Evolutionary conservation across 116 monocot species (phyloP).

Genomic region (Iris pallida): DNA sequence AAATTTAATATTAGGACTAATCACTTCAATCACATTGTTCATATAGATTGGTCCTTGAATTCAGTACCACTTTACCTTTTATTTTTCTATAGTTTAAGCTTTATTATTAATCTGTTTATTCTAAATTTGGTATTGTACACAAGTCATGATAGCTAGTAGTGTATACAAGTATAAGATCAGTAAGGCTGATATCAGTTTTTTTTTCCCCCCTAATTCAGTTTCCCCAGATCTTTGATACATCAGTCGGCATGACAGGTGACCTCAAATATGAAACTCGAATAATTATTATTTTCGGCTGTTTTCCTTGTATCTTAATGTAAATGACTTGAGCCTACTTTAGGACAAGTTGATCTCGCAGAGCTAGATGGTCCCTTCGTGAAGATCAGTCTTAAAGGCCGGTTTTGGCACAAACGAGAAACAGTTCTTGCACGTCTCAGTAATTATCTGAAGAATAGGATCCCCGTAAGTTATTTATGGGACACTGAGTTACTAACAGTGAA

Average conservation of each 20-base stretch:
- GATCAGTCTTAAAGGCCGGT: conserved; percentile 66
- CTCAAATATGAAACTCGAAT: neutral
- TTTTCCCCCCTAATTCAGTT: conserved; percentile 45
- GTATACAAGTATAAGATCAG: too few relatives aligned
- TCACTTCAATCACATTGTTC: too few relatives aligned
- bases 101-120: too few relatives aligned
- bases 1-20: too few relatives aligned
- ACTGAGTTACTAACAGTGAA: neutral
- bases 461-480: conserved; percentile 30
- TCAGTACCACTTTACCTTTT: too few relatives aligned
- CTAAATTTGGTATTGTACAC: too few relatives aligned
- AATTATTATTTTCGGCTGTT: neutral
- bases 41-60: too few relatives aligned
- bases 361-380: conserved; percentile 88
- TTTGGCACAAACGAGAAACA: conserved; percentile 70
- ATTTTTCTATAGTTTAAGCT: too few relatives aligned
- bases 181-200: neutral
- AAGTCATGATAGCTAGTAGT: too few relatives aligned
- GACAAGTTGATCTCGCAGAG: conserved; percentile 75
- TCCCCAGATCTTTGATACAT: conserved; percentile 61
- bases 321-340: conserved; percentile 13
- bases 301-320: neutral
- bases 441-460: conserved; percentile 81
- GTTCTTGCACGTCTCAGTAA: conserved; percentile 64
- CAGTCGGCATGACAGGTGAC: conserved; percentile 79